A percentile compares a stretch with the other conserved stretches of the same genome.
Conservation (phyloP, 148 eudicot species). For the Tetragonia tetragonoides region DNA sequence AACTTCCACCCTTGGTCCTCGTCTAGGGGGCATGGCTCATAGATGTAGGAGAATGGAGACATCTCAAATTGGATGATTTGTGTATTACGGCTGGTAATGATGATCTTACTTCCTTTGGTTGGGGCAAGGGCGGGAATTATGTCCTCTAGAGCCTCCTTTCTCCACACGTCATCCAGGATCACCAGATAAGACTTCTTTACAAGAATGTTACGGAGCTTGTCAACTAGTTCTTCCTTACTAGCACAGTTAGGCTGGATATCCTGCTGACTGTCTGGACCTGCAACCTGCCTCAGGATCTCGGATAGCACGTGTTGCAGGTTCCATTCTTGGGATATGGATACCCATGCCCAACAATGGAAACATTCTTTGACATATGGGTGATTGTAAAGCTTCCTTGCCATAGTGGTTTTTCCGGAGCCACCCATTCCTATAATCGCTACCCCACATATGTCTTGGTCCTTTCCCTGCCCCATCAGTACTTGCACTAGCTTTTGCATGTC, state of each 20-base stretch:
- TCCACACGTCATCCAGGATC: too few species aligned
- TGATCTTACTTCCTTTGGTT: too few species aligned
- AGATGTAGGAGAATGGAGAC: too few species aligned
- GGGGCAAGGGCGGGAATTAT: too few species aligned
- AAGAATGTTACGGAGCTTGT: too few species aligned
- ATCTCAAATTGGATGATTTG: too few species aligned
- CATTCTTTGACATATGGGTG: conserved; percentile 13
- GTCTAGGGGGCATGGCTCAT: too few species aligned
- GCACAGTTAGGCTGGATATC: not conserved
- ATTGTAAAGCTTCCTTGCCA: conserved; percentile 30
- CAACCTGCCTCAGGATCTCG: conserved; percentile 20
- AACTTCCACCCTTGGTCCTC: too few species aligned
- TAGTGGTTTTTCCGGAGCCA: conserved; percentile 30
- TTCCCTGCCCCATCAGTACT: not conserved
- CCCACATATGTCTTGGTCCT: not conserved
- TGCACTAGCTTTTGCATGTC: too few species aligned
- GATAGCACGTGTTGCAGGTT: conserved; percentile 12
- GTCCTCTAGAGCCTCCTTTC: too few species aligned
- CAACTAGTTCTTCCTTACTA: not conserved
- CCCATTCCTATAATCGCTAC: conserved; percentile 15
- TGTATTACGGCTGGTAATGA: too few species aligned
- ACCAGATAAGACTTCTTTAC: too few species aligned
- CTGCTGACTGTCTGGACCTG: not conserved
- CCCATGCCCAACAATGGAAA: conserved; percentile 30
- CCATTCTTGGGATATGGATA: conserved; percentile 4